Evolutionary conservation across 805 yeast species (phyloP).

Genomic region (Candida piceae): DNA sequence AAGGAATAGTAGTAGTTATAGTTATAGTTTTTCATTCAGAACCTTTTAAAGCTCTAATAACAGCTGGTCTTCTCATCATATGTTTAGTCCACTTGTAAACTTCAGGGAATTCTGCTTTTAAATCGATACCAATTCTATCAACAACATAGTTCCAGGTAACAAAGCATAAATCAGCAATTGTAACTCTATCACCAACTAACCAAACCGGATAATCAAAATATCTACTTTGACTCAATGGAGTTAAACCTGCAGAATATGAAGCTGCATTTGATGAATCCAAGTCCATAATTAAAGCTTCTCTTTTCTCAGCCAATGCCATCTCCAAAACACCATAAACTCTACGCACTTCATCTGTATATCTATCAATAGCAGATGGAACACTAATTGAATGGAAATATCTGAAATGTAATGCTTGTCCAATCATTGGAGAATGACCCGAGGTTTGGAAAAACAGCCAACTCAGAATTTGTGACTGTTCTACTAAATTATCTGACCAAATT

Average conservation of each 20-base stretch:
- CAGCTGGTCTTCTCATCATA: slow-evolving; percentile 95
- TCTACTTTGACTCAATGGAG: slow-evolving; percentile 78
- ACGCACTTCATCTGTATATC: slow-evolving; percentile 88
- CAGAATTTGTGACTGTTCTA: slow-evolving; percentile 78
- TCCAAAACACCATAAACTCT: slow-evolving; percentile 92
- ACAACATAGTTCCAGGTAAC: slow-evolving; percentile 98
- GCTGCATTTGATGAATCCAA: slow-evolving; percentile 84
- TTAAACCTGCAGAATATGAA: slow-evolving; percentile 80
- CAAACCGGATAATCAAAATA: slow-evolving; percentile 92
- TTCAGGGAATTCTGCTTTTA: slow-evolving; percentile 86
- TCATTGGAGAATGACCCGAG: slow-evolving; percentile 98
- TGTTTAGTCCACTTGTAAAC: slow-evolving; percentile 93
- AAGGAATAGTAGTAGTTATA: too few species aligned
- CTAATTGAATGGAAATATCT: slow-evolving; percentile 82
- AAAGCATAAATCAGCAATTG: slow-evolving; percentile 87
- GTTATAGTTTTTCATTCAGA: slow-evolving; percentile 4
- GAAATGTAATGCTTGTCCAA: slow-evolving; percentile 94
- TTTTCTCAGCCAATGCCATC: slow-evolving; percentile 88
- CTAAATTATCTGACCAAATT: slow-evolving; percentile 72
- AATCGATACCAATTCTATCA: slow-evolving; percentile 83
- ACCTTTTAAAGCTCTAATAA: slow-evolving; percentile 74
- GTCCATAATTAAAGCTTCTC: slow-evolving; percentile 88
- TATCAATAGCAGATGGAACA: slow-evolving; percentile 83
- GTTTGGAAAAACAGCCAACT: slow-evolving; percentile 95
- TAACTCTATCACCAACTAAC: slow-evolving; percentile 80